These are phyloP conservation scores for Nepenthes mirabilis DNA, from an alignment of 148 eudicot genomes.

Conservation along the genomic window DNA sequence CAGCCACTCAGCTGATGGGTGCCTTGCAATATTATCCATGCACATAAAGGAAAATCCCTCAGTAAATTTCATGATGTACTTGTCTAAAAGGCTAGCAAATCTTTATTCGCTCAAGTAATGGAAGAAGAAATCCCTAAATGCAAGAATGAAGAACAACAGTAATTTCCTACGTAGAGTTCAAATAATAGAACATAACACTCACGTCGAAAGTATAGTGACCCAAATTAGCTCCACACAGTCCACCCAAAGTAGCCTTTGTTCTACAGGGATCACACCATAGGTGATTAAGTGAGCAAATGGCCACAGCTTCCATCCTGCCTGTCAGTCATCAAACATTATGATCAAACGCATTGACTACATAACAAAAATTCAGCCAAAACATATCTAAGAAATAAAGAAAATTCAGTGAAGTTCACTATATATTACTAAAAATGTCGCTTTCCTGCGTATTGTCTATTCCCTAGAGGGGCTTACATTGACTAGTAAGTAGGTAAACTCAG, in stretches of 20 bases:
- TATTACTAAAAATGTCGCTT: too few species aligned
- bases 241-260: slow-evolving; percentile 65
- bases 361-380: neutral
- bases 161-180: neutral
- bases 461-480: neutral
- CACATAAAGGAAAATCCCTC: too few species aligned
- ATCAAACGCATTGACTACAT: neutral
- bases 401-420: neutral
- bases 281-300: slow-evolving; percentile 60
- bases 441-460: neutral
- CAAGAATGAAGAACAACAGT: too few species aligned
- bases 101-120: too few species aligned
- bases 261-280: slow-evolving; percentile 50
- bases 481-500: too few species aligned
- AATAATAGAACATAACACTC: slow-evolving; percentile 3
- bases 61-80: too few species aligned
- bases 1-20: too few species aligned
- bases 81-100: too few species aligned
- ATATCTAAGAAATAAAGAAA: too few species aligned
- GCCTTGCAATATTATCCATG: too few species aligned
- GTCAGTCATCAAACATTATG: neutral
- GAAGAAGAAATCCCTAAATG: too few species aligned
- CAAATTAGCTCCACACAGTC: slow-evolving; percentile 57
- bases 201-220: slow-evolving; percentile 63
- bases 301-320: slow-evolving; percentile 74